A percentile compares a stretch with the other conserved stretches of the same genome.
These are phyloP conservation scores for Hydnomerulius pinastri DNA, from an alignment of 768 basidiomycete genomes.

Conservation along the genomic window DNA sequence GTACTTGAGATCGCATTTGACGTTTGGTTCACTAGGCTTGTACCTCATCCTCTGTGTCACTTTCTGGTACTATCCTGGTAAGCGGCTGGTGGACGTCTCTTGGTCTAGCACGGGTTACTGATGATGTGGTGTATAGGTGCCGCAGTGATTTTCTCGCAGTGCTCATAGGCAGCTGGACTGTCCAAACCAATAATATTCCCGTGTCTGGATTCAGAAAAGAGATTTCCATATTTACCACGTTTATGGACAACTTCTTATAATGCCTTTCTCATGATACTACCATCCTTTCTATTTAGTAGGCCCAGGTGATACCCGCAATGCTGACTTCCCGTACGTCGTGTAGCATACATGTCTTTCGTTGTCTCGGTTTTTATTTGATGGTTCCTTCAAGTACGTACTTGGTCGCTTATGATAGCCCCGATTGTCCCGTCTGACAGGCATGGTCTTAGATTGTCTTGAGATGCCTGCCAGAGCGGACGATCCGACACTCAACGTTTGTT, in stretches of 20 bases:
- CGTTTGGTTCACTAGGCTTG: conserved; percentile 36
- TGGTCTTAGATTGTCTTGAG: no score
- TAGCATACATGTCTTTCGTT: not conserved
- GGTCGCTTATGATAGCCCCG: not conserved
- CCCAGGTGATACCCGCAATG: no score
- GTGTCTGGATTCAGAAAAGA: not conserved
- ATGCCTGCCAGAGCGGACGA: not conserved
- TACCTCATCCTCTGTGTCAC: conserved; percentile 58
- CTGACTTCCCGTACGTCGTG: no score
- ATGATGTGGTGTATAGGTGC: conserved; percentile 2
- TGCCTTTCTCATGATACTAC: no score
- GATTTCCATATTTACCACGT: no score
- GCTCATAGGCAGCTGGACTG: not conserved
- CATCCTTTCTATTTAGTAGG: no score
- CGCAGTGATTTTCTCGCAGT: not conserved
- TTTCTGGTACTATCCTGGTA: conserved; percentile 56
- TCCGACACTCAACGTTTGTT: not conserved
- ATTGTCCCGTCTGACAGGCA: not conserved
- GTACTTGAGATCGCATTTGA: not conserved
- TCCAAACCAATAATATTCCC: not conserved
- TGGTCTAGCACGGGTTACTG: not conserved
- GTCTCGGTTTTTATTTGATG: not conserved
- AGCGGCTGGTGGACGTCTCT: conserved; percentile 3
- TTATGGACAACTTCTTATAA: no score
- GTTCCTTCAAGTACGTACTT: not conserved